A percentile compares a stretch with the other conserved stretches of the same genome.
These are phyloP conservation scores for Verruconis gallopava DNA, from an alignment of 2,329 filamentous ascomycete species.

Conservation along the genomic window DNA sequence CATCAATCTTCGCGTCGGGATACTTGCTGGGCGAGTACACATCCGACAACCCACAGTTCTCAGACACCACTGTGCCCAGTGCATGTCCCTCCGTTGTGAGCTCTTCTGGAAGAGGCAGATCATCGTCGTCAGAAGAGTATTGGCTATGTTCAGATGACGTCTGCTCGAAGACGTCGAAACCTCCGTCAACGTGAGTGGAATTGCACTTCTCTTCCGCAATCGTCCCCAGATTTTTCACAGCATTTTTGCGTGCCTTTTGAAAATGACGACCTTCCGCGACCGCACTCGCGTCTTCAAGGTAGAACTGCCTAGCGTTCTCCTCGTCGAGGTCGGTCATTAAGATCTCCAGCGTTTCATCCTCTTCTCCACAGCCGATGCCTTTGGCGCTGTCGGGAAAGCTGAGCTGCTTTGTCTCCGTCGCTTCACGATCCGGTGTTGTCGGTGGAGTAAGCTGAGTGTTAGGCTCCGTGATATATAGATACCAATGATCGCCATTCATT, in stretches of 20 bases:
- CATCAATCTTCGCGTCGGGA: constrained; percentile 85
- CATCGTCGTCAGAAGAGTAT: constrained; percentile 44
- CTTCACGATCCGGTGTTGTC: constrained; percentile 49
- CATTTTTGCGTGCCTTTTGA: constrained; percentile 50
- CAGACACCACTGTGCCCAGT: constrained; percentile 81
- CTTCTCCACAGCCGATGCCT: constrained; percentile 29
- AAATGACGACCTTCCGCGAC: constrained; percentile 73
- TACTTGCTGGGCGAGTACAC: constrained; percentile 81
- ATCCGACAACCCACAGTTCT: constrained; percentile 75
- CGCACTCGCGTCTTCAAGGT: constrained; percentile 71
- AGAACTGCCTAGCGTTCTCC: constrained; percentile 54
- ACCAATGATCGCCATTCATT: constrained; percentile 99
- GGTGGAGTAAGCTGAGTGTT: constrained; percentile 70
- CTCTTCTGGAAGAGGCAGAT: constrained; percentile 51
- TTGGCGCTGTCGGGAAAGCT: constrained; percentile 37
- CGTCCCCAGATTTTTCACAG: constrained; percentile 45
- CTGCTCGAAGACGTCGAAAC: constrained; percentile 72
- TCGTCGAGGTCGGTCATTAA: constrained; percentile 57
- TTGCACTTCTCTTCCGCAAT: constrained; percentile 38
- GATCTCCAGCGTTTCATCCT: constrained; percentile 63
- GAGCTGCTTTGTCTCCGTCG: constrained; percentile 47
- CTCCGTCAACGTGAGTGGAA: constrained; percentile 34
- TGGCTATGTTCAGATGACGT: constrained; percentile 50
- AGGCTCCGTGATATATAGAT: constrained; percentile 89
- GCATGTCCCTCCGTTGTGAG: constrained; percentile 88